Base-by-base conservation (phyloP, 306 rosid species). In the Hippophae gyantsensis region DNA sequence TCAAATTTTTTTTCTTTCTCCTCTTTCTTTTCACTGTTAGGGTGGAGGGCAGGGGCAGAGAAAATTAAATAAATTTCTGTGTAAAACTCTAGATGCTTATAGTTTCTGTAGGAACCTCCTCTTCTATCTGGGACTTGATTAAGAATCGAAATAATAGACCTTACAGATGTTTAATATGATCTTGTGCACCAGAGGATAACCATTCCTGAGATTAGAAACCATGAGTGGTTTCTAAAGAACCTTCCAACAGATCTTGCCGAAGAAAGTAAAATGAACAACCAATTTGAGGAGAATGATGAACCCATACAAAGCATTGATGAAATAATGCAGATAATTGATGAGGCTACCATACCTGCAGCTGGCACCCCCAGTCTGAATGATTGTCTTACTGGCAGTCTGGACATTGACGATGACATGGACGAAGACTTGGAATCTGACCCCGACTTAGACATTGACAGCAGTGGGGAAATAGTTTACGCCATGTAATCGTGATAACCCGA, bases 151-250 rank as follows among this genome's bases (percentile, higher is more conserved):
- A 54, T 62, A 41, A 58, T 76, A 51, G 70, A 56, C 64, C 49
- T 69, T 56, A 48, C 55, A 13, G 70, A 41, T 47, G 18, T 43
- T 46, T 61, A 46, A 13, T 18, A 23, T 51, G 3, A 60, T 10
- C 54, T 71, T 66, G 55, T 52, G 53, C 40, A 57, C 59, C 92
- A 92, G 98, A 87, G 96, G 79, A 92, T 92, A 83, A 83, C 57
- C 58, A 83, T 85, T 25, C 89, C 93, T 23, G 96, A 92, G 79
- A 92, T 92, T 23, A 79, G 82, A 69, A 85, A 78, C 72, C 95
- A 87, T 7, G 96, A 92, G 57, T 92, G 98, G 98, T 92, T 92
- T 78, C 66, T 85, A 47, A 85, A 72, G 82, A 87, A 92, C 75
- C 93, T 87, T 62, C 98, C 98, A 5, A 74, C 84, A 58, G 98